Conservation (phyloP, 331 rosid genomes). For the Cydonia oblonga region DNA sequence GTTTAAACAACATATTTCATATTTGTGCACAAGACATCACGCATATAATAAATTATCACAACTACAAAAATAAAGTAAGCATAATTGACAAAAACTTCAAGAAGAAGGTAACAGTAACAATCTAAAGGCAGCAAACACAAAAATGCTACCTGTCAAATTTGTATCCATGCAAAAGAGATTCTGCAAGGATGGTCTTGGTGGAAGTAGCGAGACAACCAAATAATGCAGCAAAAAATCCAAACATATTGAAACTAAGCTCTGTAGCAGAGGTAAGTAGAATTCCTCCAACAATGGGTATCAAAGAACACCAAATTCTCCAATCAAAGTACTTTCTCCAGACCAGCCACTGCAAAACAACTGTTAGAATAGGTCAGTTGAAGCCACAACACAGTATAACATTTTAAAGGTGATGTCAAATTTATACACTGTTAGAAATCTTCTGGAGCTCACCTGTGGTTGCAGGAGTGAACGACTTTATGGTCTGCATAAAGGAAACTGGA, state of each 20-base stretch:
- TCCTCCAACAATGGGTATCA: slow-evolving; percentile 97
- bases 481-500: slow-evolving; percentile 99
- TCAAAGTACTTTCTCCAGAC: slow-evolving; percentile 93
- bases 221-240: slow-evolving; percentile 97
- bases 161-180: slow-evolving; percentile 88
- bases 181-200: slow-evolving; percentile 96
- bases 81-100: background rate
- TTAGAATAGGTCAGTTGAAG: slow-evolving; percentile 26
- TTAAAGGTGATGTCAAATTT: background rate
- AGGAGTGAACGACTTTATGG: slow-evolving; percentile 95
- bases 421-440: background rate
- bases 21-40: background rate
- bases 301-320: slow-evolving; percentile 87
- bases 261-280: slow-evolving; percentile 91
- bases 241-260: slow-evolving; percentile 87
- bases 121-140: slow-evolving; percentile 2
- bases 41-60: background rate
- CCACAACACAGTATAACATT: background rate
- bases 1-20: background rate
- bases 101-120: background rate
- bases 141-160: slow-evolving; percentile 80
- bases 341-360: slow-evolving; percentile 92
- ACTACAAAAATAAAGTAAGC: background rate
- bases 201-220: slow-evolving; percentile 98
- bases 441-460: slow-evolving; percentile 82